A percentile compares a stretch with the other conserved stretches of the same genome.
Conservation (phyloP, 305 asterid genomes). For the Fraxinus velutina region DNA sequence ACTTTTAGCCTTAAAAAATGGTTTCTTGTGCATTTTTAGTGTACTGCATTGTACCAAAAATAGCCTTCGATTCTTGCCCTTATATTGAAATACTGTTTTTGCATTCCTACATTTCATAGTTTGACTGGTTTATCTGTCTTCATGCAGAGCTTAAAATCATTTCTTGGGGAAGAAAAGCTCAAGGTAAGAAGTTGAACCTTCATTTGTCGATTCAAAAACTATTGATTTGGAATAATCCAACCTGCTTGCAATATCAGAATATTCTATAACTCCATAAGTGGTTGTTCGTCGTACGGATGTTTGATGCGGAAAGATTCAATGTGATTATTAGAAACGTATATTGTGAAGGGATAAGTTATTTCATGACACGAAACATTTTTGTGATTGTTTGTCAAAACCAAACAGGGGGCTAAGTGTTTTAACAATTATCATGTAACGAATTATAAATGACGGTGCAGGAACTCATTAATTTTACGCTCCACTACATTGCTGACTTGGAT, state of each 20-base stretch:
- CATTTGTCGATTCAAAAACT: not conserved
- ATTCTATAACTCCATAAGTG: not conserved
- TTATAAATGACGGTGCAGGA: constrained; percentile 57
- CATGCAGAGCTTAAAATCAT: constrained; percentile 78
- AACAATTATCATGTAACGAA: constrained; percentile 13
- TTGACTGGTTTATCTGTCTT: constrained; percentile 22
- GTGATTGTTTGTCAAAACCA: not conserved
- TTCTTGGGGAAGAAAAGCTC: constrained; percentile 85
- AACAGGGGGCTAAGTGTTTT: not conserved
- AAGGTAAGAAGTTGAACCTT: constrained; percentile 44
- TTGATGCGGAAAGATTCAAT: not conserved
- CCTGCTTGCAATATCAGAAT: not conserved
- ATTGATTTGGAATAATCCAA: not conserved
- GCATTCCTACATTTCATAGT: constrained; percentile 11
- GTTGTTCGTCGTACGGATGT: not conserved
- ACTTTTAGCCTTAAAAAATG: not conserved
- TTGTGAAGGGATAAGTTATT: not conserved
- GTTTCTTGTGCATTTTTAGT: not conserved
- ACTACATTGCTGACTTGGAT: constrained; percentile 92
- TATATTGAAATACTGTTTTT: not conserved
- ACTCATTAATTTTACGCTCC: constrained; percentile 82
- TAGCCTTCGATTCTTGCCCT: not conserved
- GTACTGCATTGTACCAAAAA: not conserved
- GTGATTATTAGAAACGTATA: not conserved
- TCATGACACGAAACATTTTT: not conserved